These are phyloP conservation scores for Macrolepiota albuminosa DNA, from an alignment of 768 basidiomycete genomes.

Conservation along the genomic window DNA sequence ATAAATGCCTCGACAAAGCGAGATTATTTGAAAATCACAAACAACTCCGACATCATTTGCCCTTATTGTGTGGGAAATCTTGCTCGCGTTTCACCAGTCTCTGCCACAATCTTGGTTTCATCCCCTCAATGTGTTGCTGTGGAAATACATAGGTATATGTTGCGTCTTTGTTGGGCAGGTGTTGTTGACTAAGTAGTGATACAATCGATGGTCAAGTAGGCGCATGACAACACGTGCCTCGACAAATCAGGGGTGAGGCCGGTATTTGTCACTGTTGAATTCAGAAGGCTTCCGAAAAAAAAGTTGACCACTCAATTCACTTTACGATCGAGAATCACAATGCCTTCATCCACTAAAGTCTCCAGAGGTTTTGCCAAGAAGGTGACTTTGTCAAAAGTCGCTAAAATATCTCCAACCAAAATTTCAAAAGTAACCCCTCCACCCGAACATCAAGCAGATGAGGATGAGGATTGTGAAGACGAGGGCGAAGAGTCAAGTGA, in stretches of 20 bases:
- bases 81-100: neutral
- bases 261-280: constrained; percentile 13
- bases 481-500: constrained; percentile 19
- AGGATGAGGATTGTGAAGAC: constrained; percentile 4
- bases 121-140: neutral
- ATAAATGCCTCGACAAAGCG: no score
- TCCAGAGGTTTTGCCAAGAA: constrained; percentile 7
- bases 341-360: constrained; percentile 8
- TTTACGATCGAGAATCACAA: constrained; percentile 5
- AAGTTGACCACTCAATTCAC: constrained; percentile 4
- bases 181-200: neutral
- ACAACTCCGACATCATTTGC: neutral
- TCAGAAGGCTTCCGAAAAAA: constrained; percentile 11
- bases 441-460: constrained; percentile 2
- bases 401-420: neutral
- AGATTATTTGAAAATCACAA: neutral
- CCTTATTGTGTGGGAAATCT: neutral
- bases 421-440: constrained; percentile 4
- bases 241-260: neutral
- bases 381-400: neutral
- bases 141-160: neutral
- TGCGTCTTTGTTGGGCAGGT: neutral
- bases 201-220: neutral
- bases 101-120: neutral
- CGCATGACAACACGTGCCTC: neutral